Evolutionary conservation across 345 rosid species (phyloP), one percentile per base, ranked within the genome.

Genomic region (Eucalyptus melliodora): DNA sequence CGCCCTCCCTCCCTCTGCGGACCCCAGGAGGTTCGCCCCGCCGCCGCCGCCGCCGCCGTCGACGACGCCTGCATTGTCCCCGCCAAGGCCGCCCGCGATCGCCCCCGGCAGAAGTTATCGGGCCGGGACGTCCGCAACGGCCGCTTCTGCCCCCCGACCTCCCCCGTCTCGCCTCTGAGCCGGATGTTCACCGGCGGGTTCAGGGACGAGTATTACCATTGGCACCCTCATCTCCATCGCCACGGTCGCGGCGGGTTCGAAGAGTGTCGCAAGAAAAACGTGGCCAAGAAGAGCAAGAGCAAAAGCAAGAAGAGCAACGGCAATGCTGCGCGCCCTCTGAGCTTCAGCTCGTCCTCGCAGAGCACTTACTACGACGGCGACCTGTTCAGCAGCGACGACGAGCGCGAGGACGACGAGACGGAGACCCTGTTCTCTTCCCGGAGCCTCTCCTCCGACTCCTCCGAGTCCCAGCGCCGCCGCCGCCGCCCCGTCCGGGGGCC

Each of bases 311-410:
- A 87, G 59, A 55, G 49, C 30, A 80, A 80, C 16, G 89, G 85
- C 24, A 89, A 91, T 89, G 50, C 89, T 80, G 44, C 83, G 47
- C 88, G 91, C 62, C 88, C 89, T 60, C 49, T 90, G 40, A 82
- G 92, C 44, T 87, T 96, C 15, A 92, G 94, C 88, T 96, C 96
- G 11, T 91, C 95, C 77, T 94, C 98, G 44, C 95, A 50, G 59
- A 96, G 94, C 12, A 94, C 89, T 37, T 91, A 91, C 88, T 91
- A 89, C 69, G 93, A 89, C 8, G 90, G 91, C 44, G 91, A 94
- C 89, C 96, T 96, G 97, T 95, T 92, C 81, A 95, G 95, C 92
- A 96, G 95, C 89, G 98, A 95, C 9, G 94, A 93, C 10, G 97
- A 96, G 82, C 92, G 91, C 23, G 91, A 92, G 82, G 95, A 93